phyloP scores from a whole-genome alignment of 306 rosid species.

The Abrus pulchellus region DNA sequence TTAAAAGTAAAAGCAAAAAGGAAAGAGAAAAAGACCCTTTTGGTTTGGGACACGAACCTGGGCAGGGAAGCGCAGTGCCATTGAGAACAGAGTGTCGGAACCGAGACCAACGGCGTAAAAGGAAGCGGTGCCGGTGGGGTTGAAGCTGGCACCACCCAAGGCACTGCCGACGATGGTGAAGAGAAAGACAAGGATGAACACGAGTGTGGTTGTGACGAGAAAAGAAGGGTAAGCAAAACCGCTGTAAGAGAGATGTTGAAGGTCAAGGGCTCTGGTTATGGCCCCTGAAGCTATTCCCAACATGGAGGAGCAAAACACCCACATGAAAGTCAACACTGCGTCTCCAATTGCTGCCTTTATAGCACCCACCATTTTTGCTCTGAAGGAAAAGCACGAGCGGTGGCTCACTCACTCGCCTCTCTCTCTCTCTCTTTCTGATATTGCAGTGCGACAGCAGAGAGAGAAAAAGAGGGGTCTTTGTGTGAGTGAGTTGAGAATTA shows the following conservation, averaged over 20 bases:
- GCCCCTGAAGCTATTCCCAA: constrained; percentile 64
- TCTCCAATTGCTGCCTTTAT: constrained; percentile 79
- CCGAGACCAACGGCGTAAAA: constrained; percentile 83
- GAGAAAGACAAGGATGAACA: constrained; percentile 68
- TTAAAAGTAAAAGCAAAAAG: constrained; percentile 17
- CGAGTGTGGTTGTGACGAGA: constrained; percentile 62
- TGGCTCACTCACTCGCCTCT: not conserved
- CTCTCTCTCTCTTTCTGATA: not conserved
- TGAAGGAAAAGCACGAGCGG: not conserved
- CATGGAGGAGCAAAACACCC: constrained; percentile 74
- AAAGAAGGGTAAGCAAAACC: constrained; percentile 66
- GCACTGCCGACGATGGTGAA: constrained; percentile 66
- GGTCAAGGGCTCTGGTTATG: constrained; percentile 51
- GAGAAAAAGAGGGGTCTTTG: constrained; percentile 27
- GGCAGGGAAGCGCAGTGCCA: constrained; percentile 94
- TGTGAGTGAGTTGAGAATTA: not conserved
- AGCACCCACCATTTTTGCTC: constrained; percentile 51
- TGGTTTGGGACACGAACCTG: constrained; percentile 60
- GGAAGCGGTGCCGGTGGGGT: constrained; percentile 83
- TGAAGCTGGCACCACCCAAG: constrained; percentile 95
- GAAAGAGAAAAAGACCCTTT: not conserved
- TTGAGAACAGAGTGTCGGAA: constrained; percentile 74
- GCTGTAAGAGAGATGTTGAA: constrained; percentile 46
- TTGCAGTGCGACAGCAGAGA: constrained; percentile 25
- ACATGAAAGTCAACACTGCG: constrained; percentile 71